phyloP scores from a whole-genome alignment of 108 stramenopile species.

The Nitzschia inconspicua region DNA sequence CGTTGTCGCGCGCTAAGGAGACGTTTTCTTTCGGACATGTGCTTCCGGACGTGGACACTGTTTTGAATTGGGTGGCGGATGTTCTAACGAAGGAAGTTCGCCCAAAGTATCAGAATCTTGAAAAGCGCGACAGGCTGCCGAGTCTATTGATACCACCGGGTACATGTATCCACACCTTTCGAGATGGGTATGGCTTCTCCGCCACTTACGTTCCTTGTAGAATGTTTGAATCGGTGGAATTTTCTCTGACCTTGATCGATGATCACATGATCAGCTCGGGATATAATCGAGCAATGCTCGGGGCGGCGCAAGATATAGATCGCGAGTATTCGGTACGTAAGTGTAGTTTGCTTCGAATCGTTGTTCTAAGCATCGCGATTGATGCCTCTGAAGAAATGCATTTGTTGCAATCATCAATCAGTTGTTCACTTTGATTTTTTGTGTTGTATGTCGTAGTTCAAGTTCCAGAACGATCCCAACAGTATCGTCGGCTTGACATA shows the following conservation, averaged over 20 bases:
- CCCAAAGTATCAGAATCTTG: neutral
- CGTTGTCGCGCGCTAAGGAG: neutral
- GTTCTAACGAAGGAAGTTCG: neutral
- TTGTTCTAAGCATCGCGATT: too few species aligned
- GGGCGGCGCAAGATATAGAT: conserved; percentile 1
- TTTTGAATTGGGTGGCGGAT: conserved; percentile 9
- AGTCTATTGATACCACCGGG: conserved; percentile 52
- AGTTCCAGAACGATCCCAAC: too few species aligned
- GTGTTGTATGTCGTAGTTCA: too few species aligned
- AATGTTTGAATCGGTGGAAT: conserved; percentile 62
- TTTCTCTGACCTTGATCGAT: conserved; percentile 67
- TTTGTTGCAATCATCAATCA: too few species aligned
- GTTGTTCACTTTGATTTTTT: too few species aligned
- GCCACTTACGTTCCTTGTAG: conserved; percentile 61
- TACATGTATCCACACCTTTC: conserved; percentile 74
- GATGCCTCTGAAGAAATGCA: too few species aligned
- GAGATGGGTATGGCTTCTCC: conserved; percentile 68
- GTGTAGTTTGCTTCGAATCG: neutral
- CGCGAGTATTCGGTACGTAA: neutral
- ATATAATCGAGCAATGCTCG: conserved; percentile 37
- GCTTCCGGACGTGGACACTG: conserved; percentile 3
- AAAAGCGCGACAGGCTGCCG: conserved; percentile 11
- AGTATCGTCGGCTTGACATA: too few species aligned
- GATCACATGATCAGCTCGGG: conserved; percentile 77
- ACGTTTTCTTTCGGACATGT: conserved; percentile 6